Base-by-base conservation (phyloP, 352 stramenopile genomes). In the Phytophthora ramorum region DNA sequence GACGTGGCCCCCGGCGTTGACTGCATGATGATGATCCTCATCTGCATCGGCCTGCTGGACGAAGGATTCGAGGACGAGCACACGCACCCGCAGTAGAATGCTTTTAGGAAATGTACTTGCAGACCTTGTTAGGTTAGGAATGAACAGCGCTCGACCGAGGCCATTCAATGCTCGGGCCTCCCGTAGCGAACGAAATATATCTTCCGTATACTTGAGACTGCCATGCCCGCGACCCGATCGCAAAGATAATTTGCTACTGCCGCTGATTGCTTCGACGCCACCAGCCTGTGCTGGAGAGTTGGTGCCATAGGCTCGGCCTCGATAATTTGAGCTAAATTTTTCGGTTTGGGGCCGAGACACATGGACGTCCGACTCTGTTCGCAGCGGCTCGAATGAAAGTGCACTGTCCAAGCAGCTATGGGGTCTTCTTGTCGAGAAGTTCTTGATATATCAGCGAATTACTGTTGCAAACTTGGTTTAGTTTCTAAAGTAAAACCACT, bases 11-110 rank as follows among this genome's bases (percentile, higher is more conserved):
- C 66, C 17, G 72, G 69, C 17, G 72, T 80, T 12, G 72, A 80
- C 46, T 63, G 58, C 41, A 72, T 77, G 59, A 80, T 80, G 72
- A 77, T 80, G 68, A 59, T 77, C 48, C 64, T 80, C 32, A 72
- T 77, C 37, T 80, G 72, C 58, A 75, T 80, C 53, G 72, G 64
- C 7, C 61, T 80, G 19, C 35, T 77, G 19, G 69, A 77, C 48
- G 69, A 80, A 35, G 57, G 69, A 28, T 66, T 68, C 30, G 63
- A 74, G 17, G 61, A 71, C 41, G 47, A 69, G 45, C 62, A 75
- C 52, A 69, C 67, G 20, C 45, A 63, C 22, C 5, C 44, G 38
- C 32, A 64, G 62, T 12, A 69, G 26, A 24, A 24, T 3, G 22
- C 22, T 24, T 24, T 3, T 24, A 24, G 22, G 22, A 24, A 1